Evolutionary conservation across 768 basidiomycete species (phyloP).

Genomic region (Tricholoma sp.): DNA sequence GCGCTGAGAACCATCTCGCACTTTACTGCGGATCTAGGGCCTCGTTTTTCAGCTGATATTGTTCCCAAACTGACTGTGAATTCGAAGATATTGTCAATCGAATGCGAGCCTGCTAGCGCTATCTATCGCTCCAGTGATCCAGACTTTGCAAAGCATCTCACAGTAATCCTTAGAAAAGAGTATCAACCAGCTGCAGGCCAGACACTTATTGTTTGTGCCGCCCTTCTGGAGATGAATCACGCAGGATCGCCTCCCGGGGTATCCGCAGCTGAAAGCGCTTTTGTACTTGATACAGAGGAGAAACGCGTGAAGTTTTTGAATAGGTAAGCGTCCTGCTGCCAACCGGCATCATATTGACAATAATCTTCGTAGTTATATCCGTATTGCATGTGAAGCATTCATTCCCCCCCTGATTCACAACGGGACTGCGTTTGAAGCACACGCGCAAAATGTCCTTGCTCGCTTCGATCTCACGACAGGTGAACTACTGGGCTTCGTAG

Average conservation of each 20-base stretch:
- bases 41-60: slow-evolving; percentile 47
- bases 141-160: slow-evolving; percentile 48
- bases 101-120: slow-evolving; percentile 46
- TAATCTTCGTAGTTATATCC: slow-evolving; percentile 35
- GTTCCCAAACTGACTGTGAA: slow-evolving; percentile 45
- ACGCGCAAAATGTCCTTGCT: slow-evolving; percentile 52
- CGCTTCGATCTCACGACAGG: slow-evolving; percentile 40
- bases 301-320: slow-evolving; percentile 45
- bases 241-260: slow-evolving; percentile 31
- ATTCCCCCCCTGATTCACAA: slow-evolving; percentile 48
- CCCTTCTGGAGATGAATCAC: slow-evolving; percentile 51
- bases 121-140: slow-evolving; percentile 37
- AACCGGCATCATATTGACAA: not conserved
- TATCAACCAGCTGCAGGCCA: slow-evolving; percentile 35
- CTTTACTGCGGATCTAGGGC: slow-evolving; percentile 52
- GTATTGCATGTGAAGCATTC: slow-evolving; percentile 45
- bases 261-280: slow-evolving; percentile 42
- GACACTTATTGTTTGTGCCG: slow-evolving; percentile 44
- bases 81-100: slow-evolving; percentile 35
- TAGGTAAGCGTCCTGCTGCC: slow-evolving; percentile 26
- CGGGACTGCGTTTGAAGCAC: slow-evolving; percentile 58
- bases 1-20: slow-evolving; percentile 55
- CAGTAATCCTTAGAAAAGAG: slow-evolving; percentile 43
- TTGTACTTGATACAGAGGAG: slow-evolving; percentile 39
- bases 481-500: slow-evolving; percentile 43